phyloP scores from a whole-genome alignment of 176 grass and related monocot genomes.

The Stipa capillata region DNA sequence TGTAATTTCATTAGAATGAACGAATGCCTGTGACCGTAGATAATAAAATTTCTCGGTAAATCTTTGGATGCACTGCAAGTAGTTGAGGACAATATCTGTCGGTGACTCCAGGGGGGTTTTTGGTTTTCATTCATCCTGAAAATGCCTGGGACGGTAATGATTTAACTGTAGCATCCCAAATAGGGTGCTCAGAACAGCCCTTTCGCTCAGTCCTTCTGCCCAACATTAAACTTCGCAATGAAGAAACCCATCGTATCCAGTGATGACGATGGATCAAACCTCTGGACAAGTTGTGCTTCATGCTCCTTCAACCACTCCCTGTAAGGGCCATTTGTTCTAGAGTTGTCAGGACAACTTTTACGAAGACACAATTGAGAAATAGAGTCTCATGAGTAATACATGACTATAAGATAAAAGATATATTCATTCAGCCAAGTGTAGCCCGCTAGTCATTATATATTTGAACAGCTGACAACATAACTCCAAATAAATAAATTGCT shows the following conservation, averaged over 20 bases:
- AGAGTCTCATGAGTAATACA: neutral
- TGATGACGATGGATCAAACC: constrained; percentile 84
- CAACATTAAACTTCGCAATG: constrained; percentile 75
- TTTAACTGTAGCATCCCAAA: neutral
- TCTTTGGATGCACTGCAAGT: neutral
- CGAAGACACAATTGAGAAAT: neutral
- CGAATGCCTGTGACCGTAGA: neutral
- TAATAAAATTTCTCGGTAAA: neutral
- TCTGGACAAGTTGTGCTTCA: constrained; percentile 87
- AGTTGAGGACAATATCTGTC: neutral
- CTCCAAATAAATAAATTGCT: neutral
- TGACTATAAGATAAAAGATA: neutral
- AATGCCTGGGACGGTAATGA: neutral
- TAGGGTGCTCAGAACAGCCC: neutral
- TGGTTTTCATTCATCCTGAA: neutral
- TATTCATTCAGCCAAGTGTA: neutral
- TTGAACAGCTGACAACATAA: neutral
- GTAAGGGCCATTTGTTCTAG: neutral
- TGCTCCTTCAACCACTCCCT: constrained; percentile 74
- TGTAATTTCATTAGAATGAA: neutral
- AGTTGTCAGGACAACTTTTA: neutral
- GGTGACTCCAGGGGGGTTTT: too few species aligned
- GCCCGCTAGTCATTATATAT: neutral
- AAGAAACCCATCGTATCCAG: constrained; percentile 95
- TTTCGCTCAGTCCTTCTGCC: constrained; percentile 29